Evolutionary conservation across 2,329 filamentous ascomycete species (phyloP).

Genomic region (Fusarium ramigenum): DNA sequence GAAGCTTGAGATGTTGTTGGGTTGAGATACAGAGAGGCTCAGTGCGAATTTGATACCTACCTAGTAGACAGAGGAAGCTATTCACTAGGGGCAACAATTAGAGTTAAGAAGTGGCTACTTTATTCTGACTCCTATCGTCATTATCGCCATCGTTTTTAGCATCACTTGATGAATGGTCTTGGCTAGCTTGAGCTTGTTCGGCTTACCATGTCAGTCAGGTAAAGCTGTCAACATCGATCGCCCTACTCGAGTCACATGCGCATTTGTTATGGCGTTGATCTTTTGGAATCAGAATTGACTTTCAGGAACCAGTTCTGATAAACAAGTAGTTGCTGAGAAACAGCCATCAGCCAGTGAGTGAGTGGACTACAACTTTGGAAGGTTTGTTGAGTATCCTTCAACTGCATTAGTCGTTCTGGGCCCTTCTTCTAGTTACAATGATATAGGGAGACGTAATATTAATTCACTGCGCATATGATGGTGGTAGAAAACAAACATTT

Average conservation of each 20-base stretch:
- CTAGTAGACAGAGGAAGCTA: not conserved
- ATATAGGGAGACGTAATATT: not conserved
- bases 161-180: slow-evolving; percentile 2
- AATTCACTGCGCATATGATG: not conserved
- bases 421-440: not conserved
- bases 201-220: slow-evolving; percentile 1
- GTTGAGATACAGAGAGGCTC: not conserved
- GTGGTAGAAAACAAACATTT: not conserved
- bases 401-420: not conserved
- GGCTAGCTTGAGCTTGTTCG: not conserved
- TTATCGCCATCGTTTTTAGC: not conserved
- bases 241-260: slow-evolving; percentile 9
- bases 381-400: not conserved
- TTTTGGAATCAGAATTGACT: not conserved
- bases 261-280: not conserved
- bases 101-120: not conserved
- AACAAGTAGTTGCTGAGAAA: not conserved
- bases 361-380: not conserved
- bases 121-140: not conserved
- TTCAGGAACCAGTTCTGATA: not conserved
- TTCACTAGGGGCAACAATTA: not conserved
- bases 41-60: not conserved
- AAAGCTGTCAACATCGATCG: slow-evolving; percentile 26
- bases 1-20: not conserved
- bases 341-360: not conserved